A percentile compares a stretch with the other conserved stretches of the same genome.
Conservation (phyloP, 1,284 basidiomycete genomes). For the Rhizopogon hawkerae region DNA sequence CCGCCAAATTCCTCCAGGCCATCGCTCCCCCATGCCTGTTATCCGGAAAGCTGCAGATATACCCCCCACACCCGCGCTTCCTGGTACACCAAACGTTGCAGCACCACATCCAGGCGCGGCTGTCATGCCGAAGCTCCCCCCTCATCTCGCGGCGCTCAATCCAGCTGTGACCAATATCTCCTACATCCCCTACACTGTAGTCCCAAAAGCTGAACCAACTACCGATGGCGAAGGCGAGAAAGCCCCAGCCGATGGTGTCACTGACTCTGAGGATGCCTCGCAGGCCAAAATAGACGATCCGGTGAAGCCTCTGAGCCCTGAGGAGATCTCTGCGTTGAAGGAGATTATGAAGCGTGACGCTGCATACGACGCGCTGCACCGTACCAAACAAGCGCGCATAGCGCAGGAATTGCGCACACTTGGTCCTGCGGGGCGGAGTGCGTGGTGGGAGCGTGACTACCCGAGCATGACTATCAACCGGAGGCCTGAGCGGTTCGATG, state of each 20-base stretch:
- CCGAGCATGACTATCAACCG: conserved; percentile 20
- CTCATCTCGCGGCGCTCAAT: conserved; percentile 27
- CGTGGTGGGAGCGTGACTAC: conserved; percentile 26
- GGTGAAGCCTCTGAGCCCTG: conserved; percentile 29
- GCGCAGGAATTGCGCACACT: conserved; percentile 19
- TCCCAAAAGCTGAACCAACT: conserved; percentile 15
- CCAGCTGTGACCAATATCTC: conserved; percentile 27
- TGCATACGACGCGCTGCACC: conserved; percentile 34
- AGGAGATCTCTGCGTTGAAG: conserved; percentile 36
- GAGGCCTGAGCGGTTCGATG: conserved; percentile 49
- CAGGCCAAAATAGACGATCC: conserved; percentile 21
- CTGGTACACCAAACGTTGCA: conserved; percentile 15
- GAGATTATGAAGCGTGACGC: conserved; percentile 41
- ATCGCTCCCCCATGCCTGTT: conserved; percentile 19
- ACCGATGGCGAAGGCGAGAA: conserved; percentile 24
- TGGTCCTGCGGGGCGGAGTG: conserved; percentile 22
- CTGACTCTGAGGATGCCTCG: conserved; percentile 12
- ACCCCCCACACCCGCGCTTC: conserved; percentile 10
- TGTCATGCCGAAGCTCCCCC: conserved; percentile 26
- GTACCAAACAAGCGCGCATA: conserved; percentile 24
- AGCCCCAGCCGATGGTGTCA: conserved; percentile 12
- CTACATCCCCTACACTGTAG: conserved; percentile 21
- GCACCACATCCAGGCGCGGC: conserved; percentile 22
- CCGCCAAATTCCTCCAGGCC: conserved; percentile 14
- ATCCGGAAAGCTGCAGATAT: conserved; percentile 20